phyloP scores from a whole-genome alignment of 192 early-diverging fungal genomes.

The Umbelopsis ramanniana region DNA sequence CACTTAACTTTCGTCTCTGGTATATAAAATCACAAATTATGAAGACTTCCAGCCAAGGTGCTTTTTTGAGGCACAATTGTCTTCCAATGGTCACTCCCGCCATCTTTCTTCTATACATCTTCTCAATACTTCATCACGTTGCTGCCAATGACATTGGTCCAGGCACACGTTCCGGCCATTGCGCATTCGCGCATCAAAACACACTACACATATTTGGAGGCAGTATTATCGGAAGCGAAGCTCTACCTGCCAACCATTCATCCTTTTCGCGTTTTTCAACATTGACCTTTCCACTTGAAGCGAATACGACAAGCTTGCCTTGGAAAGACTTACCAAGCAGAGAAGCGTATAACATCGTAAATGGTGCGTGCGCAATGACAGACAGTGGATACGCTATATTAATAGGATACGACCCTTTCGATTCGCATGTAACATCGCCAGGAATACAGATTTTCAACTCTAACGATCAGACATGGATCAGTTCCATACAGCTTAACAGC shows the following conservation, averaged over 20 bases:
- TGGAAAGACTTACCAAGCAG: conserved; percentile 12
- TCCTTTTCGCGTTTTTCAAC: conserved; percentile 8
- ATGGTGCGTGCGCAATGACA: conserved; percentile 8
- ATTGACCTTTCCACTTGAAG: neutral
- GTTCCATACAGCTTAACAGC: neutral
- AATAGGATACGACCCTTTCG: neutral
- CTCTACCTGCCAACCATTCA: neutral
- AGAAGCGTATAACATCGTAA: neutral
- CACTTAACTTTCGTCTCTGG: neutral
- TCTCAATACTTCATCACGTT: neutral
- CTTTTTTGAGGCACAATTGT: neutral
- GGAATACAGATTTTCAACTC: conserved; percentile 5
- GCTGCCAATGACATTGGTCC: conserved; percentile 6
- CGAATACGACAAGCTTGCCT: neutral
- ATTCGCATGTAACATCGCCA: neutral
- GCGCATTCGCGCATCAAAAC: conserved; percentile 1
- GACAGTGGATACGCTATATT: conserved; percentile 9
- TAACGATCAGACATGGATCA: conserved; percentile 1
- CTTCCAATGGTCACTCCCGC: neutral
- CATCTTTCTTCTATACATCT: neutral
- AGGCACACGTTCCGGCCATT: neutral
- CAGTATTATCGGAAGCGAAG: neutral
- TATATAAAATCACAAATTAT: neutral
- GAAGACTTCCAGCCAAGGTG: neutral
- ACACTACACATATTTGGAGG: conserved; percentile 1